Base-by-base conservation (phyloP, 495 filamentous ascomycete species). In the Physcia stellaris region DNA sequence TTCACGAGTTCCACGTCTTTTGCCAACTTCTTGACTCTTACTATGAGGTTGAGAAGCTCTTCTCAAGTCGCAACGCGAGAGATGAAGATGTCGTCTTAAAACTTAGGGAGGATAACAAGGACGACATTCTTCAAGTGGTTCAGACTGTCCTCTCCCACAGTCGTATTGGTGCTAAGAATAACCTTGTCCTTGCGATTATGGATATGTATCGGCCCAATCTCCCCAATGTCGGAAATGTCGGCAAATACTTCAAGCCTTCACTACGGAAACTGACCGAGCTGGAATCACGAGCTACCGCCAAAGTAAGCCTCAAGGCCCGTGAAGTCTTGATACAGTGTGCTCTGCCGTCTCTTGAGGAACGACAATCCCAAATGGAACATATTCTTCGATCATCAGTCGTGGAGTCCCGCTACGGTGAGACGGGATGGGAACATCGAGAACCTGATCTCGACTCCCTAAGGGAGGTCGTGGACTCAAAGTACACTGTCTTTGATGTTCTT, bases 391-490 rank as follows among this genome's bases (percentile, higher is more conserved):
- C 90, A 24, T 87, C 92, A 2, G 90, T 98, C n/a, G 76, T 95
- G 5, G 86, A 96, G 59, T 93, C 87, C 27, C 77, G 83, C 48
- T 98, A 98, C 55, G 90, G 90, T 23, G 90, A 98, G 67, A 92
- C 84, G 29, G 86, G 88, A 30, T 95, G 85, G 86, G 87, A 94
- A 35, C 90, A 98, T 61, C 75, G 92, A 46, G 84, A 94, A 53
- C 90, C 90, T 13, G 78, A 80, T 54, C 61, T 86, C 35, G 75
- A 85, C 29, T 67, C 87, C 50, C 74, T 98, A 57, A 90, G 93
- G 64, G 90, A 98, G 57, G 90, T 98, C 31, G 83, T 98, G 32
- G 90, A 98, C 61, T 96, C 90, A 24, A 90, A 90, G 64, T 95
- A 86, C 62, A 96, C 87, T 31, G 87, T 98, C 42, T 95, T 94